Conservation (phyloP, 805 yeast genomes). For the Spathaspora sp. region DNA sequence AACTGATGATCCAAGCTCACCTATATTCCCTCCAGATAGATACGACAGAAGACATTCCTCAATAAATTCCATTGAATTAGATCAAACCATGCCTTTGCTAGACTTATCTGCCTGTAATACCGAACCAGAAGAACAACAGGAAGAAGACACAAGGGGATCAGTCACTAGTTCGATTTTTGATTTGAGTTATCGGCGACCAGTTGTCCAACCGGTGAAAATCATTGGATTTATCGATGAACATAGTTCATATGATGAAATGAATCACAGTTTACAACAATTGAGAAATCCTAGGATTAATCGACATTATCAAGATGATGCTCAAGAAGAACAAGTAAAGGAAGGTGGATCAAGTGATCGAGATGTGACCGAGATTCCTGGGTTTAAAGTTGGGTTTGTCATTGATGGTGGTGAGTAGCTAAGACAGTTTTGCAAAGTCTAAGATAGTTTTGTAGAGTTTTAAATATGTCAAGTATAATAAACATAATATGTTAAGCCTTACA, state of each 20-base stretch:
- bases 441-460: no score
- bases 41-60: constrained; percentile 10
- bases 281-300: constrained; percentile 26
- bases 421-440: not conserved
- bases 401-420: not conserved
- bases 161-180: constrained; percentile 22
- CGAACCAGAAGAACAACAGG: not conserved
- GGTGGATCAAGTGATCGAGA: not conserved
- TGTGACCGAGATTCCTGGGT: constrained; percentile 11
- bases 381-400: constrained; percentile 15
- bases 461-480: no score
- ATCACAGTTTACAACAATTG: constrained; percentile 14
- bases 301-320: constrained; percentile 17
- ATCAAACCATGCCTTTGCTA: constrained; percentile 30
- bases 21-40: constrained; percentile 6
- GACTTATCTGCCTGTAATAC: constrained; percentile 14
- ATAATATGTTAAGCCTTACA: no score
- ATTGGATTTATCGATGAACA: constrained; percentile 24
- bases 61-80: constrained; percentile 10
- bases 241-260: constrained; percentile 12
- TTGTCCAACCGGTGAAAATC: constrained; percentile 10
- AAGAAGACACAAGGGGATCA: constrained; percentile 14
- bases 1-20: constrained; percentile 13
- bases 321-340: not conserved
- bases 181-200: constrained; percentile 3